A percentile compares a stretch with the other conserved stretches of the same genome.
These are phyloP conservation scores for Pouteria campechiana DNA, from an alignment of 179 eudicot genomes.

Conservation along the genomic window DNA sequence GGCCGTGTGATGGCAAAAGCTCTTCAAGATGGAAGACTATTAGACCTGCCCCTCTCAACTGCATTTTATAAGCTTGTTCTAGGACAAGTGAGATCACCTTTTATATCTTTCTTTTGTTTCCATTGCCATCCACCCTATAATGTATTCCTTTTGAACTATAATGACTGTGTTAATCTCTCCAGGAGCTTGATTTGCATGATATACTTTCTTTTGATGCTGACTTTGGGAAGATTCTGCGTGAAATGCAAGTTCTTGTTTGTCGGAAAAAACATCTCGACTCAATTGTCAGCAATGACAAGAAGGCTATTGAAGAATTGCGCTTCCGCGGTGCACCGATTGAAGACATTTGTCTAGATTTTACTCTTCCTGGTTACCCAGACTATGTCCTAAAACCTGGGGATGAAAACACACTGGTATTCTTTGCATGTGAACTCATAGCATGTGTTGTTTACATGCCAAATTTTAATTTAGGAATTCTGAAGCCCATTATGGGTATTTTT, in stretches of 20 bases:
- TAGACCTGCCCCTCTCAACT: slow-evolving; percentile 79
- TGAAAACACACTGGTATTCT: slow-evolving; percentile 37
- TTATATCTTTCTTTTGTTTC: background rate
- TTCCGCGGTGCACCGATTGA: slow-evolving; percentile 71
- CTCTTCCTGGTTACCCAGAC: slow-evolving; percentile 92
- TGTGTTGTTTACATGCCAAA: no score
- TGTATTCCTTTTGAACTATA: background rate
- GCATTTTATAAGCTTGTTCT: slow-evolving; percentile 86
- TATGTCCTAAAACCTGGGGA: slow-evolving; percentile 60
- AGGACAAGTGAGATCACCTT: slow-evolving; percentile 64
- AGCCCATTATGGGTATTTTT: background rate
- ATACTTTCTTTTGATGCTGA: slow-evolving; percentile 80
- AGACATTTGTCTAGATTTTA: slow-evolving; percentile 91
- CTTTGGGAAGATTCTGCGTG: slow-evolving; percentile 87
- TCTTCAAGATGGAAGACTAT: slow-evolving; percentile 96
- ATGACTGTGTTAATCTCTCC: slow-evolving; percentile 7
- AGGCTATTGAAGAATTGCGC: slow-evolving; percentile 41
- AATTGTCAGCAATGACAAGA: slow-evolving; percentile 36
- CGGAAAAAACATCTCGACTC: slow-evolving; percentile 77
- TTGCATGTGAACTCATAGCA: no score
- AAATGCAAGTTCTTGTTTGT: slow-evolving; percentile 72
- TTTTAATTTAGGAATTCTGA: no score
- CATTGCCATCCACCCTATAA: background rate
- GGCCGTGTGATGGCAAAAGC: slow-evolving; percentile 99
- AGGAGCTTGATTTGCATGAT: slow-evolving; percentile 99